phyloP scores from a whole-genome alignment of 352 stramenopile genomes.

The Phytophthora pinifolia region DNA sequence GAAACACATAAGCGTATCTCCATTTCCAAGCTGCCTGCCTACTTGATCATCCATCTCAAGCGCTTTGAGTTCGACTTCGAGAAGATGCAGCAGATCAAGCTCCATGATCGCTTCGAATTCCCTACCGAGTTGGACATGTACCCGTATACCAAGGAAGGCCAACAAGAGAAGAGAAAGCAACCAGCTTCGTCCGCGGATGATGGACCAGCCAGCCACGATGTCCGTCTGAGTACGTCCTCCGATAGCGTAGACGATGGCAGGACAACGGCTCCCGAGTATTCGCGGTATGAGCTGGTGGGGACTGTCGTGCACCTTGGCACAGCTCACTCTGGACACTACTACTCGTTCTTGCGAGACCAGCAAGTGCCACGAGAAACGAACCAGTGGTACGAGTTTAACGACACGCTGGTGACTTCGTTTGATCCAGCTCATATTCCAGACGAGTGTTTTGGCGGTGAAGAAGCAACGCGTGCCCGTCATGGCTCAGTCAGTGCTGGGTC shows the following conservation, averaged over 20 bases:
- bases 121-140: constrained; percentile 89
- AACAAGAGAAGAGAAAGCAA: constrained; percentile 59
- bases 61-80: constrained; percentile 96
- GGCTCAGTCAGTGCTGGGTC: constrained; percentile 17
- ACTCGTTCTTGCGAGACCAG: constrained; percentile 84
- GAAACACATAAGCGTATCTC: constrained; percentile 91
- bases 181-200: constrained; percentile 26
- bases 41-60: constrained; percentile 95
- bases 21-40: constrained; percentile 85
- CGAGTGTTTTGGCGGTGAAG: constrained; percentile 73
- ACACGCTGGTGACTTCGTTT: constrained; percentile 82
- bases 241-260: constrained; percentile 22
- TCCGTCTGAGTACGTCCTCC: constrained; percentile 30
- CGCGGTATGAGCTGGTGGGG: constrained; percentile 83
- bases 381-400: constrained; percentile 89
- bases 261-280: constrained; percentile 73
- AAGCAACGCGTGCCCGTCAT: constrained; percentile 27
- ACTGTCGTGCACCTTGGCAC: constrained; percentile 90
- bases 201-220: constrained; percentile 19
- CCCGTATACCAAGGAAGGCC: constrained; percentile 87
- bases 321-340: constrained; percentile 90
- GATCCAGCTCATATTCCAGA: constrained; percentile 63
- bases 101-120: constrained; percentile 95
- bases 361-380: constrained; percentile 30
- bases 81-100: constrained; percentile 93